Evolutionary conservation across 2,329 filamentous ascomycete species (phyloP).

Genomic region (Rhynchosporium graminicola): DNA sequence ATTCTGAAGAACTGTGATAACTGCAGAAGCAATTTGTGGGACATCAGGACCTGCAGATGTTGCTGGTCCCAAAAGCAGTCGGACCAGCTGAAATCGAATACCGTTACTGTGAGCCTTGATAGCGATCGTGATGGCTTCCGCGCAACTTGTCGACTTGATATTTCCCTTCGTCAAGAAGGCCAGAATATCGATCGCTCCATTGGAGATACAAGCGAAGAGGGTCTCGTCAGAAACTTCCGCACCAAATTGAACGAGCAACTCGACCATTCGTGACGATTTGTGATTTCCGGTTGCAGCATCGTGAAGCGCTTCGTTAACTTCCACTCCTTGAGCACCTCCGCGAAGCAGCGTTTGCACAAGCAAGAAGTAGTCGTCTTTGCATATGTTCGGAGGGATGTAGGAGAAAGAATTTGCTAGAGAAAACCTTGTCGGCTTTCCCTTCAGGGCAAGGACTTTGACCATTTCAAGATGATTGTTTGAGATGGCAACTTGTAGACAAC

Average conservation of each 20-base stretch:
- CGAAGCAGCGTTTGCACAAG: constrained; percentile 24
- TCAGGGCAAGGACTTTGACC: constrained; percentile 23
- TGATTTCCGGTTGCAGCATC: constrained; percentile 8
- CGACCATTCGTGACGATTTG: constrained; percentile 21
- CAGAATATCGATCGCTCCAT: constrained; percentile 19
- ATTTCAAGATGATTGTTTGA: constrained; percentile 19
- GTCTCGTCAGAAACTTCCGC: constrained; percentile 19
- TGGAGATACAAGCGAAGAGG: constrained; percentile 19
- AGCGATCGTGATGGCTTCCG: constrained; percentile 47
- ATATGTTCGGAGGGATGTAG: constrained; percentile 22
- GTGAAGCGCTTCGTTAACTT: constrained; percentile 23
- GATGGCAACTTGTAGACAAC: constrained; percentile 30
- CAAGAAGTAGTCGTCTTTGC: constrained; percentile 14
- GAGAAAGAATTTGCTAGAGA: constrained; percentile 24
- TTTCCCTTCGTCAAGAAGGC: constrained; percentile 18
- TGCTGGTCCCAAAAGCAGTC: constrained; percentile 49
- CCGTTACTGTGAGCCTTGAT: constrained; percentile 49
- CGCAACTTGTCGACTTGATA: constrained; percentile 7
- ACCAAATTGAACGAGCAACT: constrained; percentile 23
- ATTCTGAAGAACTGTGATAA: constrained; percentile 47
- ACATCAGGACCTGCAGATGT: constrained; percentile 44
- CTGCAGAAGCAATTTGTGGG: constrained; percentile 46
- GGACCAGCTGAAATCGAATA: constrained; percentile 50
- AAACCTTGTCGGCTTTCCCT: constrained; percentile 23
- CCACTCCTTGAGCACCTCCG: constrained; percentile 25